Percentiles rank a stretch among this genome's conserved stretches.
Evolutionary conservation across 257 asterid genomes (phyloP).

Genomic region (Solanum neorickii): DNA sequence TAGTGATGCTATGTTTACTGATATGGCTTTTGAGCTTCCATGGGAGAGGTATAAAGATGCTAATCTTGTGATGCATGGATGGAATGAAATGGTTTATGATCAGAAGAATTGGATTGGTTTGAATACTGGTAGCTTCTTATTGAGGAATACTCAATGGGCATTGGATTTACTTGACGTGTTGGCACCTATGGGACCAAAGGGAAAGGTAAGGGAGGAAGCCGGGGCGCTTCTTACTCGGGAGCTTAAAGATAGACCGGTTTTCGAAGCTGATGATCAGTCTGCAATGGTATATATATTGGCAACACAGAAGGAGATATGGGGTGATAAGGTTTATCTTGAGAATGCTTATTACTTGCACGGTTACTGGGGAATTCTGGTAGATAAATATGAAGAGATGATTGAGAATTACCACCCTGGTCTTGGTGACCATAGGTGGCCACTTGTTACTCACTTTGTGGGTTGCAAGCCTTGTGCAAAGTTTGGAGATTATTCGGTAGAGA

Average conservation of each 20-base stretch:
- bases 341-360: slow-evolving; percentile 67
- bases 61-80: slow-evolving; percentile 79
- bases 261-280: slow-evolving; percentile 94
- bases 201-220: slow-evolving; percentile 66
- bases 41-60: slow-evolving; percentile 78
- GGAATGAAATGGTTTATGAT: slow-evolving; percentile 73
- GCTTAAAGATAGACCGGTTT: slow-evolving; percentile 65
- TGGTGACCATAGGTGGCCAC: slow-evolving; percentile 95
- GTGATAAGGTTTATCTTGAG: slow-evolving; percentile 70
- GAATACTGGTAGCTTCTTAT: slow-evolving; percentile 86
- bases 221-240: slow-evolving; percentile 63
- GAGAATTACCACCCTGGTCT: slow-evolving; percentile 84
- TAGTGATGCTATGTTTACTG: slow-evolving; percentile 90
- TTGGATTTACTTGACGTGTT: slow-evolving; percentile 71
- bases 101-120: slow-evolving; percentile 81
- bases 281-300: slow-evolving; percentile 87
- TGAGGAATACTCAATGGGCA: slow-evolving; percentile 90
- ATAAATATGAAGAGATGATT: slow-evolving; percentile 79
- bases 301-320: slow-evolving; percentile 80
- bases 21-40: slow-evolving; percentile 85
- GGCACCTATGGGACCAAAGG: slow-evolving; percentile 99
- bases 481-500: slow-evolving; percentile 85
- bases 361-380: slow-evolving; percentile 89
- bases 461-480: slow-evolving; percentile 94
- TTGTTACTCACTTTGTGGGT: slow-evolving; percentile 96